These are phyloP conservation scores for Gastrodia elata DNA, from an alignment of 106 monocot species.

Conservation along the genomic window DNA sequence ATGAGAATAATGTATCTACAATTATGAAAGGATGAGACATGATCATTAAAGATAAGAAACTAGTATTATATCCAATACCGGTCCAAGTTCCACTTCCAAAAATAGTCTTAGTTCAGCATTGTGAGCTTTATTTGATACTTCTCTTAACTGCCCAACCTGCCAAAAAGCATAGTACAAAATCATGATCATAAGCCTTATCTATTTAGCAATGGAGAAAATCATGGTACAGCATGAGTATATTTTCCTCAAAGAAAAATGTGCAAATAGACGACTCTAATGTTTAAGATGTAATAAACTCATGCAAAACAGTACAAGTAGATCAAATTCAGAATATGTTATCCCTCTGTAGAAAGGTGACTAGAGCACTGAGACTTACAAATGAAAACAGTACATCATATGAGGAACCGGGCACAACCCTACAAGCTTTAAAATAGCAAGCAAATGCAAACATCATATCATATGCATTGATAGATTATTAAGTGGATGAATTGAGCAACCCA, in stretches of 20 bases:
- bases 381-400: background rate
- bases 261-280: background rate
- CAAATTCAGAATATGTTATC: background rate
- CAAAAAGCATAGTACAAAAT: background rate
- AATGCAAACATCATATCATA: background rate
- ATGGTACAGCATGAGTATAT: background rate
- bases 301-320: background rate
- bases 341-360: background rate
- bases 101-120: slow-evolving; percentile 92
- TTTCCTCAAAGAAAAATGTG: background rate
- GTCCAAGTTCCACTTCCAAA: slow-evolving; percentile 80
- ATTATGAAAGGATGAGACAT: background rate
- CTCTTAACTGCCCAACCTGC: slow-evolving; percentile 89
- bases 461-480: background rate
- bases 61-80: slow-evolving; percentile 28
- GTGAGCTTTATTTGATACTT: slow-evolving; percentile 83
- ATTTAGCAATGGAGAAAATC: background rate
- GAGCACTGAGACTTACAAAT: background rate
- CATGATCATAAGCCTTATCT: slow-evolving; percentile 5
- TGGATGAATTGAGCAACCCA: background rate
- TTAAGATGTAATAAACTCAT: background rate
- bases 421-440: background rate
- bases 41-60: slow-evolving; percentile 1
- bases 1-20: background rate
- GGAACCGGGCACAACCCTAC: background rate